Evolutionary conservation across 805 yeast genomes (phyloP).

Genomic region (Ogataea trehaloabstinens): DNA sequence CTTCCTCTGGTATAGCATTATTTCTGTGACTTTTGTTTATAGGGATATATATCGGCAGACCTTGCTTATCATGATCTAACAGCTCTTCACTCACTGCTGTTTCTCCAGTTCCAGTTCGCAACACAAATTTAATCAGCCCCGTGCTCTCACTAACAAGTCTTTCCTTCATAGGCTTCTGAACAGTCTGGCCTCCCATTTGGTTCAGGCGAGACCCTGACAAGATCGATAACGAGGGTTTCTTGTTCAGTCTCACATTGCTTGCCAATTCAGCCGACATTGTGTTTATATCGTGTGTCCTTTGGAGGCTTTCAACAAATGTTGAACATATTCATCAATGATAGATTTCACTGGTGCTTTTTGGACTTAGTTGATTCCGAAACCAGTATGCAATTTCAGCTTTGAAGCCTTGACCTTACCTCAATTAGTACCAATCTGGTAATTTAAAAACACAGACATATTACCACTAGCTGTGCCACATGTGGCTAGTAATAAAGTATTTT

Average conservation of each 20-base stretch:
- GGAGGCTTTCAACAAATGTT: no score
- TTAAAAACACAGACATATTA: no score
- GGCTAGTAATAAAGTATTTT: no score
- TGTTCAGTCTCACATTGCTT: slow-evolving; percentile 11
- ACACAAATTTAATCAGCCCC: slow-evolving; percentile 46
- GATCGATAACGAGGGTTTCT: slow-evolving; percentile 35
- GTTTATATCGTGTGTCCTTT: no score
- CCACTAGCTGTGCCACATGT: no score
- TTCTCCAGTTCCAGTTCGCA: slow-evolving; percentile 17
- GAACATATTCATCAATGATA: no score
- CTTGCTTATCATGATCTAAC: slow-evolving; percentile 14
- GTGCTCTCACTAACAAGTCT: slow-evolving; percentile 49
- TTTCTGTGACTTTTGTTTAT: slow-evolving; percentile 18
- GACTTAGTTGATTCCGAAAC: no score
- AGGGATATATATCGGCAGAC: slow-evolving; percentile 38
- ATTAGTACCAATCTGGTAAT: no score
- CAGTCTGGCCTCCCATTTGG: slow-evolving; percentile 16
- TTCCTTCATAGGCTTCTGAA: slow-evolving; percentile 31
- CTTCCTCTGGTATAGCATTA: slow-evolving; percentile 4
- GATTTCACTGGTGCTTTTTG: no score
- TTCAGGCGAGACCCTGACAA: slow-evolving; percentile 28
- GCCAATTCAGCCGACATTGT: no score
- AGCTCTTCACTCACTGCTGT: slow-evolving; percentile 1
- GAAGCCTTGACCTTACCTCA: no score
- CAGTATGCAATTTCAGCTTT: no score